Evolutionary conservation across 2,329 filamentous ascomycete genomes (phyloP), one percentile per base, ranked within the genome.

Genomic region (Penicillium janthinellum): DNA sequence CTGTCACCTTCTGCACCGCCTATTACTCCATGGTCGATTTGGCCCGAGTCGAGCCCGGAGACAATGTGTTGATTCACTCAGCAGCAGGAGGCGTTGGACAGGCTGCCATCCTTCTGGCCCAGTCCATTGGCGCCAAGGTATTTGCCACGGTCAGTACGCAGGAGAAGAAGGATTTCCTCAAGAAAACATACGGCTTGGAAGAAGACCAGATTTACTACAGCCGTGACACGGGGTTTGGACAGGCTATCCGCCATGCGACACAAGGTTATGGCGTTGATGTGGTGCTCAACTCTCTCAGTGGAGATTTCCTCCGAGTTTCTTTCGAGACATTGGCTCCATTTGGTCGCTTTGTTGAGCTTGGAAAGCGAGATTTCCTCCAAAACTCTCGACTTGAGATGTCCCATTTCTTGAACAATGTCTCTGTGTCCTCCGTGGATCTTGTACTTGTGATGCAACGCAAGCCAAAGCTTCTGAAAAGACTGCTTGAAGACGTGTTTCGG

Each of bases 301-400:
- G 70, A 1, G 71, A 73, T 54, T 64, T 67, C 15, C 54, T 73
- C 28, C 65, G 67, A 39, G 67, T 65, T 11, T 70, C 67, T 0
- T 73, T 69, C 41, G 65, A 68, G 8, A 71, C 68, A 17, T 55
- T 74, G 31, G 71, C 70, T 8, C 67, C 69, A 0, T 73, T 74
- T 50, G 72, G 72, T 14, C 59, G 72, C 4, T 74, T 74, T 37
- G 70, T 74, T 25, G 72, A 74, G 37, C 68, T 78, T 31, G 75
- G 74, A n/a, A 73, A 74, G 56, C 48, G 63, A 12, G 71, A 74
- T 50, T 72, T 74, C 17, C 62, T 62, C 0, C 73, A 75, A 0
- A 74, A 77, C 25, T 77, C 73, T 1, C 66, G 72, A 10, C 71
- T 85, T 4, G 75, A 77, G 3, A 81, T 85, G 80, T 64, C 73